Conservation (phyloP, 805 yeast genomes). For the Wickerhamiella australiensis region DNA sequence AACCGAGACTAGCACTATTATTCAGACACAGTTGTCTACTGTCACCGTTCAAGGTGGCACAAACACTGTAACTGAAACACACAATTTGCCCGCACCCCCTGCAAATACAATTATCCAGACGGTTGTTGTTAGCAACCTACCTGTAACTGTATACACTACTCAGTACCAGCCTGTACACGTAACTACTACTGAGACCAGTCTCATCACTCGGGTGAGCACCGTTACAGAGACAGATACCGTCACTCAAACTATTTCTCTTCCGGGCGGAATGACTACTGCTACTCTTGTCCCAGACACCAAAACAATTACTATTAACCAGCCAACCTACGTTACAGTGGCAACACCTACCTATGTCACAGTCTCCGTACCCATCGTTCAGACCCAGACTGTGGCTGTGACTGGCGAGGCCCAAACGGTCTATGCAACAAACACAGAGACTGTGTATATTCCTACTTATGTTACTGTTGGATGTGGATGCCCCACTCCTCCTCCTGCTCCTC, state of each 20-base stretch:
- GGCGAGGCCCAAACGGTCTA: not conserved
- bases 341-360: not conserved
- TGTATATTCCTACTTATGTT: not conserved
- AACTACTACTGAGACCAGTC: not conserved
- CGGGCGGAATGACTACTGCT: not conserved
- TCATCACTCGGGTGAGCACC: not conserved
- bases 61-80: not conserved
- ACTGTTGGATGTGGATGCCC: slow-evolving; percentile 1
- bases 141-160: not conserved
- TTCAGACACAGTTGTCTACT: not conserved
- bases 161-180: not conserved
- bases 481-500: not conserved
- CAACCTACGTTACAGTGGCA: not conserved
- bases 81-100: not conserved
- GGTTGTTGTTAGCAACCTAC: slow-evolving; percentile 5
- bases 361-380: not conserved
- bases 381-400: not conserved
- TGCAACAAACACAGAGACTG: not conserved
- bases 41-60: not conserved
- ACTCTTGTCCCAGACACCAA: not conserved
- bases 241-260: not conserved
- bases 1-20: not conserved
- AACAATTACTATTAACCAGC: not conserved
- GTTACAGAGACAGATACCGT: not conserved
- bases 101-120: slow-evolving; percentile 1